These are phyloP conservation scores for Rachicladosporium sp. DNA, from an alignment of 2,329 filamentous ascomycete species.

Conservation along the genomic window DNA sequence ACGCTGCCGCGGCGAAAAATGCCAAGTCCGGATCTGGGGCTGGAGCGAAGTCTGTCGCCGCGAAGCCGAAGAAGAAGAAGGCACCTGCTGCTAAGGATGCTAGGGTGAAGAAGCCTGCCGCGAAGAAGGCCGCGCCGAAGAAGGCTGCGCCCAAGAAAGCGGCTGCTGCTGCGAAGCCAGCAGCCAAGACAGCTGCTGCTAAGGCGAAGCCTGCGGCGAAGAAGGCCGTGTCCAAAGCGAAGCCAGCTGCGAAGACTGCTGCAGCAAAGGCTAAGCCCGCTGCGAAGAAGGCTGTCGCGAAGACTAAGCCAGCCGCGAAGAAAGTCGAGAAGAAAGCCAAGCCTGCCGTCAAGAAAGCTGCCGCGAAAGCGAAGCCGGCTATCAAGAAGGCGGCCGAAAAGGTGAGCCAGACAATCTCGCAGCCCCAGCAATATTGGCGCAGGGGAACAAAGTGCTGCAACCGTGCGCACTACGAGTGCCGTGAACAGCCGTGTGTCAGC, in stretches of 20 bases:
- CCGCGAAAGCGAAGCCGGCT: not conserved
- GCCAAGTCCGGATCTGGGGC: not conserved
- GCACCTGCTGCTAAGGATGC: not conserved
- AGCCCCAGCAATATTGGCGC: no score
- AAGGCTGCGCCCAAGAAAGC: not conserved
- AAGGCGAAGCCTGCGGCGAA: conserved; percentile 5
- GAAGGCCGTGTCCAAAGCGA: not conserved
- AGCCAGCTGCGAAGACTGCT: no score
- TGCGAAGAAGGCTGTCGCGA: no score
- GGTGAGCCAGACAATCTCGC: no score
- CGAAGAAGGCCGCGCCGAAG: not conserved
- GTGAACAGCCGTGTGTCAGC: not conserved
- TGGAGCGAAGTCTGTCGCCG: not conserved
- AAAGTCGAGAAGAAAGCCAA: not conserved
- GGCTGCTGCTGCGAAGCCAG: not conserved
- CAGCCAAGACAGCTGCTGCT: not conserved
- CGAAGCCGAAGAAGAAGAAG: conserved; percentile 3
- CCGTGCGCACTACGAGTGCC: not conserved
- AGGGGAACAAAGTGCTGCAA: no score
- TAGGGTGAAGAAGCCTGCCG: conserved; percentile 2
- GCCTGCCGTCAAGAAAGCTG: not conserved
- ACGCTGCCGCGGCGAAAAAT: conserved; percentile 1
- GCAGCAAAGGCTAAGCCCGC: no score
- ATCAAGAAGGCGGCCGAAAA: conserved; percentile 1
- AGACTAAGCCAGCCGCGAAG: no score